A percentile compares a stretch with the other conserved stretches of the same genome.
Conservation (phyloP, 805 yeast genomes). For the Barnettozyma siamensis region DNA sequence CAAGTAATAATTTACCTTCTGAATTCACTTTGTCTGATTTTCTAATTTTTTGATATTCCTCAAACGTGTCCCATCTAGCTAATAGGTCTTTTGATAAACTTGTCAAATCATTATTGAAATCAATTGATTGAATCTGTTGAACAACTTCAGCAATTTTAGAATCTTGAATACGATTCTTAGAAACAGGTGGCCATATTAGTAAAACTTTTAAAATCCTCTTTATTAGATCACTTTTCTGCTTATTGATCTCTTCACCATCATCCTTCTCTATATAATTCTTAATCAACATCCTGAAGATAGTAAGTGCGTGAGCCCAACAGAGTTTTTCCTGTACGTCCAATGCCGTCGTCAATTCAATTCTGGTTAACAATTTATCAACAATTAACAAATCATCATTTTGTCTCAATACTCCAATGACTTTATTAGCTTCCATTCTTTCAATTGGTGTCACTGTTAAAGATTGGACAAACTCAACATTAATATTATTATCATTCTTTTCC, state of each 20-base stretch:
- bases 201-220: conserved; percentile 52
- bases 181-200: conserved; percentile 59
- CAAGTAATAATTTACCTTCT: conserved; percentile 3
- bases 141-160: conserved; percentile 68
- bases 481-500: conserved; percentile 47
- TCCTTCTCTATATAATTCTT: conserved; percentile 22
- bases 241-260: neutral
- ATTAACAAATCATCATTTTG: conserved; percentile 68
- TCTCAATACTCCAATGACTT: conserved; percentile 75
- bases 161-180: conserved; percentile 69
- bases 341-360: conserved; percentile 53
- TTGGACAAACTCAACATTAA: conserved; percentile 61
- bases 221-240: conserved; percentile 29
- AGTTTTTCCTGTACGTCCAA: conserved; percentile 49
- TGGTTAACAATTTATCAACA: conserved; percentile 57
- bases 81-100: conserved; percentile 41
- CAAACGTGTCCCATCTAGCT: conserved; percentile 64
- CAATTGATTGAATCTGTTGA: conserved; percentile 30
- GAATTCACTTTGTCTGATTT: conserved; percentile 31
- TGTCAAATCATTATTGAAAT: conserved; percentile 25
- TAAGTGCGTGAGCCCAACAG: conserved; percentile 81
- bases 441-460: conserved; percentile 50
- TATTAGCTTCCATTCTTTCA: conserved; percentile 55
- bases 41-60: conserved; percentile 83
- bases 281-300: conserved; percentile 61